Base-by-base conservation (phyloP, 2,329 filamentous ascomycete species). In the Corynespora cassiicola region DNA sequence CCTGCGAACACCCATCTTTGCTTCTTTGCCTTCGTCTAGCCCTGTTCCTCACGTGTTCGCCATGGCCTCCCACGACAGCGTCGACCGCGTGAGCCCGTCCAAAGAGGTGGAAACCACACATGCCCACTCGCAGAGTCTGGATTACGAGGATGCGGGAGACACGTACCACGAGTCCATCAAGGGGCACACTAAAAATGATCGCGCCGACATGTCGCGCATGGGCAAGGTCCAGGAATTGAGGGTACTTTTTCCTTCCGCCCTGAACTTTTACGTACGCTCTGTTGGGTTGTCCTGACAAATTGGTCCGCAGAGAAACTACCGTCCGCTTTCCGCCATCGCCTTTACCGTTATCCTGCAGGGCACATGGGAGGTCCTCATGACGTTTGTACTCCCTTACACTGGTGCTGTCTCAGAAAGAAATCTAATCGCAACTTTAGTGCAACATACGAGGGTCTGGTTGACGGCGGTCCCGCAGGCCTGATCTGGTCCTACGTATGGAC, bases 401-500 rank as follows among this genome's bases (percentile, higher is more conserved):
- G n/a, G n/a, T 20, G 7, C 5, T 8, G 5, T 19, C 11, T 38
- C 11, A 10, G 19, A 20, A 12, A 7, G n/a, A 30, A 12, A 14
- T 11, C 22, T 19, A 15, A 30, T 30, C 31, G 19, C 21, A 28
- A 41, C 10, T 16, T 9, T 16, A 31, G 30, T 49, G 57, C 62
- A 15, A 61, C 57, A 2, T 55, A 46, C 35, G 47, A 57, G 45
- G 65, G 60, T 18, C 48, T 65, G 6, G 44, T 56, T 3, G 54
- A 66, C 45, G 61, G 63, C 19, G 62, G 63, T 2, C 60, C 57
- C 33, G 54, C 61, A 18, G 59, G 59, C 19, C 46, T 66, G 15
- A 65, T 67, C 31, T 66, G 58, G 60, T 61, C 58, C 33, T 67
- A 63, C 19, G 43, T 66, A 9, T 65, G 63, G 58, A 65, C 57